Percentiles rank a stretch among this genome's conserved stretches.
These are phyloP conservation scores for Immersiella caudata DNA, from an alignment of 495 filamentous ascomycete species.

Conservation along the genomic window DNA sequence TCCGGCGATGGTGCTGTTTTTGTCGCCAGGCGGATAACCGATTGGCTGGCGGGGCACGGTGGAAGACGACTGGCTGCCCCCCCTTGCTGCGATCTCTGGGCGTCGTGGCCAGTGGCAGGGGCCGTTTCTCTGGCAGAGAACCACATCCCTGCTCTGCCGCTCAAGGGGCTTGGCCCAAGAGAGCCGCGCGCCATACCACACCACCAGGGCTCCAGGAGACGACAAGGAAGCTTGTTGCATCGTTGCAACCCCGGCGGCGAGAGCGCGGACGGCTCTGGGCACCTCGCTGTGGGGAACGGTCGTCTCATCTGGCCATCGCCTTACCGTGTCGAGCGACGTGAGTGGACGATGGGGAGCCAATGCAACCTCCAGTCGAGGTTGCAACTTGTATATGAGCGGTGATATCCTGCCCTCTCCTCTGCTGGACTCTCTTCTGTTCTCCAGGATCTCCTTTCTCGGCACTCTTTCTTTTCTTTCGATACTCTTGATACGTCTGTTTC, in stretches of 20 bases:
- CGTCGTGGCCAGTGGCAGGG: conserved; percentile 21
- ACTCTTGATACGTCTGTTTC: conserved; percentile 34
- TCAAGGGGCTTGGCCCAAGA: conserved; percentile 13
- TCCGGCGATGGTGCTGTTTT: conserved; percentile 5
- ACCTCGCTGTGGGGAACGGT: conserved; percentile 5
- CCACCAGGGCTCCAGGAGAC: conserved; percentile 4
- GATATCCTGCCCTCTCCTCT: conserved; percentile 11
- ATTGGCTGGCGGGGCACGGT: conserved; percentile 27
- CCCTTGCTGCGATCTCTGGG: conserved; percentile 5
- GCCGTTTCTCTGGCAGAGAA: conserved; percentile 6
- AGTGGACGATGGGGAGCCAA: conserved; percentile 13
- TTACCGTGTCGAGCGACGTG: neutral
- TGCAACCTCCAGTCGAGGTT: conserved; percentile 5
- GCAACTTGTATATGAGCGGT: conserved; percentile 25
- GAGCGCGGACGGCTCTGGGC: conserved; percentile 2
- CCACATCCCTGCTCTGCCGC: conserved; percentile 21
- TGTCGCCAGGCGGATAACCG: conserved; percentile 25
- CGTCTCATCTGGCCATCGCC: conserved; percentile 1
- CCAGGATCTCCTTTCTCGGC: conserved; percentile 33
- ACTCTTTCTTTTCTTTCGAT: conserved; percentile 44
- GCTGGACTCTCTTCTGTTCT: conserved; percentile 12
- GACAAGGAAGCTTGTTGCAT: conserved; percentile 19
- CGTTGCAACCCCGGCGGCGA: conserved; percentile 18
- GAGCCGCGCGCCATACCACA: conserved; percentile 26
- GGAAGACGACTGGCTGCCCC: conserved; percentile 1